These are phyloP conservation scores for Auricularia sp. DNA, from an alignment of 768 basidiomycete genomes.

Conservation along the genomic window DNA sequence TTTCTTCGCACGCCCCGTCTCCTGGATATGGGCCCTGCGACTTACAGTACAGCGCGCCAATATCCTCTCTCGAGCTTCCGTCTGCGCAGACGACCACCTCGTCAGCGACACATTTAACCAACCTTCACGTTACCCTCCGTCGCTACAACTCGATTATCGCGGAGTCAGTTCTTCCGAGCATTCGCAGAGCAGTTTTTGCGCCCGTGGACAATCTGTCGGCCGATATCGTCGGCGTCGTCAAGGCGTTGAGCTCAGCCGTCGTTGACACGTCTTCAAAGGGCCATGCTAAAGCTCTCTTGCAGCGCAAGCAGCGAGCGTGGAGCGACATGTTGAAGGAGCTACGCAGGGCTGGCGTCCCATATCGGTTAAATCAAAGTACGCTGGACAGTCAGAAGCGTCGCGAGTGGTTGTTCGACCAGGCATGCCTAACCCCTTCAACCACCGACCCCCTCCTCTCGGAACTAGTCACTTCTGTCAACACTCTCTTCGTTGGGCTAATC, in stretches of 20 bases:
- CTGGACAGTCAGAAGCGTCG: slow-evolving; percentile 43
- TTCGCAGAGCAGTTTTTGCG: neutral
- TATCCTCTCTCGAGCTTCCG: neutral
- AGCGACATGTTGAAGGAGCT: slow-evolving; percentile 85
- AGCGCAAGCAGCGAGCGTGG: slow-evolving; percentile 83
- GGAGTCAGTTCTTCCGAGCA: neutral
- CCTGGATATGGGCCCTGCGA: neutral
- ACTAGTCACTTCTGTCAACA: slow-evolving; percentile 34
- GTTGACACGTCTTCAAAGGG: slow-evolving; percentile 32
- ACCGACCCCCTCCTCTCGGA: slow-evolving; percentile 15
- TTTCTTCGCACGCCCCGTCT: neutral
- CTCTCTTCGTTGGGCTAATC: slow-evolving; percentile 55
- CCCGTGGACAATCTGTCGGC: slow-evolving; percentile 45
- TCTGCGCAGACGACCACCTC: neutral
- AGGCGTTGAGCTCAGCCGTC: slow-evolving; percentile 28
- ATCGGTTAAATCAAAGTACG: slow-evolving; percentile 60
- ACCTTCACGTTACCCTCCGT: slow-evolving; percentile 29
- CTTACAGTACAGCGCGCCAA: neutral
- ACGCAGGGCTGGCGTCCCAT: slow-evolving; percentile 64
- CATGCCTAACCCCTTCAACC: slow-evolving; percentile 21
- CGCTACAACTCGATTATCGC: slow-evolving; percentile 18
- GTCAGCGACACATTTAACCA: slow-evolving; percentile 25
- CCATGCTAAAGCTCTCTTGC: slow-evolving; percentile 59
- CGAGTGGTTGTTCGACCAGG: slow-evolving; percentile 60
- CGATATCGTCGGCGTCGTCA: slow-evolving; percentile 53